Evolutionary conservation across 495 filamentous ascomycete genomes (phyloP), one percentile per base, ranked within the genome.

Genomic region (Chlorociboria aeruginascens): DNA sequence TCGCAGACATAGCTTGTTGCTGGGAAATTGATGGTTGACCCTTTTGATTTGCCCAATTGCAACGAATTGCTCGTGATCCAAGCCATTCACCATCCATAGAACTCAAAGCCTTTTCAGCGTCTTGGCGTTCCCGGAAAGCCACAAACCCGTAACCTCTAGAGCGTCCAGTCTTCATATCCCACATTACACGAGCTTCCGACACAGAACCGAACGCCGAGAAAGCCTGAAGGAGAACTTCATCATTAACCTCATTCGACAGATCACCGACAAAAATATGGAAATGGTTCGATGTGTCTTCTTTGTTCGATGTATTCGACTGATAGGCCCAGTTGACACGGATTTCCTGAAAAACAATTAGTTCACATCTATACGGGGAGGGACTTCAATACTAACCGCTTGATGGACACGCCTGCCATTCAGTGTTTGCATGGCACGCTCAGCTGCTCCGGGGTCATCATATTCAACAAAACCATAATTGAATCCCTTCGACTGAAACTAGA

Each of bases 41-140:
- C 74, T 99, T 99, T 64, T 99, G 92, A 68, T 99, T 99, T 44
- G 92, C 92, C 92, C 92, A 99, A 71, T 99, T 99, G 77, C 90
- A 96, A 51, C 92, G 87, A 62, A 99, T 99, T 3, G 93, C 92
- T 44, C 92, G 88, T 52, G 93, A 97, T 41, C 92, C 92, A 43
- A 99, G 82, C 92, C 92, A 99, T 74, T 99, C 93, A 45, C 93
- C 90, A 62, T 99, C 92, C 92, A 97, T 99, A 42, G 89, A 86
- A 65, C 79, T 93, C 54, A 99, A 68, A 1, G 92, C 92, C 68
- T 96, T 94, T 65, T 99, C 93, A 12, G 92, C 92, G 59, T 99
- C 93, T 1, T 73, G 69, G 43, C 89, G 88, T 16, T 99, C 92
- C 48, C 92, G 83, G 78, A 95, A 99, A 37, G 92, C 93, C 50